Evolutionary conservation across 805 yeast genomes (phyloP).

Genomic region (fission yeast (Schizosaccharomyces pombe)): DNA sequence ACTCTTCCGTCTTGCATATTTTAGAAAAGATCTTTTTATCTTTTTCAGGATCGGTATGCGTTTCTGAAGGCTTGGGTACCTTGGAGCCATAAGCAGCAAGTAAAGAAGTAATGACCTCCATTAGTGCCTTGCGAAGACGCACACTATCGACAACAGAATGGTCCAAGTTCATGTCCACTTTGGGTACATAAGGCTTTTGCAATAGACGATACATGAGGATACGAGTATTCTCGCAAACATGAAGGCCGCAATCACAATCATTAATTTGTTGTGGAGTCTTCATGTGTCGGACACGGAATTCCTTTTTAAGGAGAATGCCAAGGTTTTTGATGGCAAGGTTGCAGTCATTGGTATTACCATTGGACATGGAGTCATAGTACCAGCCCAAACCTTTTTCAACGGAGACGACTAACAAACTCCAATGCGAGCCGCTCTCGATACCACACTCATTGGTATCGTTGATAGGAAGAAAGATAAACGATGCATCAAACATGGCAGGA

Average conservation of each 20-base stretch:
- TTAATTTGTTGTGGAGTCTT: conserved; percentile 8
- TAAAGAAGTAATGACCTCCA: background rate
- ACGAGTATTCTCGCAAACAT: conserved; percentile 10
- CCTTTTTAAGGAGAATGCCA: conserved; percentile 9
- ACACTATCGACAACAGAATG: background rate
- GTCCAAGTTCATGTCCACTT: conserved; percentile 1
- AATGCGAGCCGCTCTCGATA: conserved; percentile 50
- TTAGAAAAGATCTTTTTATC: background rate
- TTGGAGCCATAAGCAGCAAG: background rate
- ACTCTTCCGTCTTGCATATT: background rate
- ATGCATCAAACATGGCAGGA: conserved; percentile 18
- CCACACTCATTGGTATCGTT: conserved; percentile 38
- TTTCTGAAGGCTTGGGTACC: background rate
- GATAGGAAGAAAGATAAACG: conserved; percentile 41
- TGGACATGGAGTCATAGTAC: conserved; percentile 37
- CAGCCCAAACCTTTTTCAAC: conserved; percentile 25
- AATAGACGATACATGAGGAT: conserved; percentile 2
- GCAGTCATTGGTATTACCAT: conserved; percentile 21
- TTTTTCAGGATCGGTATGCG: background rate
- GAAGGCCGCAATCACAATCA: conserved; percentile 12
- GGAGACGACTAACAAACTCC: conserved; percentile 41
- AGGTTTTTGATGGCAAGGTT: conserved; percentile 16
- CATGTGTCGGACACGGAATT: conserved; percentile 3
- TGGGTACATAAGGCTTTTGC: background rate
- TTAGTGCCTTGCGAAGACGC: background rate